phyloP scores from a whole-genome alignment of 208 protist species.

The Crithidia mellificae region DNA sequence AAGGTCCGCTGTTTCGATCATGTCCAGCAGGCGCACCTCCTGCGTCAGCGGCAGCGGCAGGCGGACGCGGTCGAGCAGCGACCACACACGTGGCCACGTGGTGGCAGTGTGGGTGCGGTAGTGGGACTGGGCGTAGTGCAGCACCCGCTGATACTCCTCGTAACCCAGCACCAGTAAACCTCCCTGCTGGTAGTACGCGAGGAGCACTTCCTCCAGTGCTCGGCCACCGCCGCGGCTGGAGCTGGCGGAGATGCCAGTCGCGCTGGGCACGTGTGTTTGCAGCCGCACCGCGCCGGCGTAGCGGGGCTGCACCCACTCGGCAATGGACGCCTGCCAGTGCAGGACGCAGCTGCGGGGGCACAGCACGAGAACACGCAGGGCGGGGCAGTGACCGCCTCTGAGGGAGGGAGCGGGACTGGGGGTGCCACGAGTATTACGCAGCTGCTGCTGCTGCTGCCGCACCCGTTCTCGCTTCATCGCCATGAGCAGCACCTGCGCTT shows the following conservation, averaged over 20 bases:
- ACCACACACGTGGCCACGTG: conserved; percentile 39
- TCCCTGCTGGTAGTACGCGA: conserved; percentile 56
- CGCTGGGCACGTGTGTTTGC: conserved; percentile 52
- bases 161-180: conserved; percentile 84
- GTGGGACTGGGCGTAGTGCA: conserved; percentile 26
- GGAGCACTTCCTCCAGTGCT: conserved; percentile 35
- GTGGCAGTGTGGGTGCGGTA: conserved; percentile 10
- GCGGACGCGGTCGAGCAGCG: conserved; percentile 41
- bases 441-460: conserved; percentile 18
- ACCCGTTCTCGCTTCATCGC: conserved; percentile 34
- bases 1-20: conserved; percentile 72
- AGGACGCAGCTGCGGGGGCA: conserved; percentile 68
- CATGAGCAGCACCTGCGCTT: conserved; percentile 51
- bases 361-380: conserved; percentile 71
- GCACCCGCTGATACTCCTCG: conserved; percentile 74
- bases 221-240: conserved; percentile 13
- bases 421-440: not conserved
- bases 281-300: conserved; percentile 43
- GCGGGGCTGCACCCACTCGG: conserved; percentile 63
- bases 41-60: conserved; percentile 41
- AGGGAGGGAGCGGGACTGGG: not conserved
- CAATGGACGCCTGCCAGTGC: conserved; percentile 65
- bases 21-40: conserved; percentile 49
- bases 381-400: conserved; percentile 27
- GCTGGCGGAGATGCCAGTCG: conserved; percentile 13